These are phyloP conservation scores for Inosperma sp. DNA, from an alignment of 768 basidiomycete species.

Conservation along the genomic window DNA sequence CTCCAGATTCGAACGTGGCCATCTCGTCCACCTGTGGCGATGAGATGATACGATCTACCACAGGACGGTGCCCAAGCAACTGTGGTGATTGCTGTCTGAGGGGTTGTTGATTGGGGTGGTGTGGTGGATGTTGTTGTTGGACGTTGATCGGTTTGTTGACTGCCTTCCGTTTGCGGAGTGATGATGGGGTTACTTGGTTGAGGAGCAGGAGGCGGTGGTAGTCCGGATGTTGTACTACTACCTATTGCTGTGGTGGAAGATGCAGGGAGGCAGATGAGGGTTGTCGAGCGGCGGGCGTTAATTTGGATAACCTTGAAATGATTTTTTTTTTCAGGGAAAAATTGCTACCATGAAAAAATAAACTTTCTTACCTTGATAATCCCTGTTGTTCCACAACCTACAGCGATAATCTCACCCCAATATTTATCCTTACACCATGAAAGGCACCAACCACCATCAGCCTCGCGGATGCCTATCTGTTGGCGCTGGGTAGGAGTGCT, in stretches of 20 bases:
- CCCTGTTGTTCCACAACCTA: constrained; percentile 65
- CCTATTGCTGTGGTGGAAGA: constrained; percentile 13
- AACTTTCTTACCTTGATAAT: constrained; percentile 60
- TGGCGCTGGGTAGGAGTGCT: constrained; percentile 27
- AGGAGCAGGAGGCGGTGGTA: constrained; percentile 3
- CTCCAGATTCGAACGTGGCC: constrained; percentile 90
- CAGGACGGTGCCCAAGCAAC: constrained; percentile 94
- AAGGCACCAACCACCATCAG: constrained; percentile 88
- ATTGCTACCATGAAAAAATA: neutral
- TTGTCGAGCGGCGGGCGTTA: constrained; percentile 61
- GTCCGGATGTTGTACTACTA: constrained; percentile 11
- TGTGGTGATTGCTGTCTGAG: constrained; percentile 66
- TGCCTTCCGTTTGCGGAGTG: neutral
- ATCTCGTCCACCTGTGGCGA: constrained; percentile 87
- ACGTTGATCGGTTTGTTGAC: constrained; percentile 10
- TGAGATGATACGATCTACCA: constrained; percentile 89
- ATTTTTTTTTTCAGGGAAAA: too few species aligned
- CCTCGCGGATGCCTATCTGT: constrained; percentile 64
- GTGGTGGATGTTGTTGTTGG: constrained; percentile 10
- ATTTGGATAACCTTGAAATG: constrained; percentile 64
- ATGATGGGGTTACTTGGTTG: neutral
- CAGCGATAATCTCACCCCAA: constrained; percentile 90
- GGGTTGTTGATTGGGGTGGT: constrained; percentile 29
- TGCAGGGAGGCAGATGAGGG: constrained; percentile 49
- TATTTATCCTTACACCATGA: constrained; percentile 96